Evolutionary conservation across 768 basidiomycete genomes (phyloP).

Genomic region (Phlebiopsis flavidoalba): DNA sequence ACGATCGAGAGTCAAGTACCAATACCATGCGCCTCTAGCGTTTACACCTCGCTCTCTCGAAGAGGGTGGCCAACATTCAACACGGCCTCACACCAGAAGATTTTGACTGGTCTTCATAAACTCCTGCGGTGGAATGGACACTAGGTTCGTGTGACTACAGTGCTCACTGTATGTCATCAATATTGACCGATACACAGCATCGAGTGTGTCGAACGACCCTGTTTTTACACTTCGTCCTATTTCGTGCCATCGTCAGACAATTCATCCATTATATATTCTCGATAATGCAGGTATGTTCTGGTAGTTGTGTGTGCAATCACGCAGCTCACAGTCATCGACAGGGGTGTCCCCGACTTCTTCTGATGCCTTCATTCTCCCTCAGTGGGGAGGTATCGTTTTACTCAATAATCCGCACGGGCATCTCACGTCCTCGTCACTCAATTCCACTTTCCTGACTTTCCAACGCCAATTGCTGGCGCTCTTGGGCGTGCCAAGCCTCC

Average conservation of each 20-base stretch:
- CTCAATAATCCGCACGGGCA: slow-evolving; percentile 48
- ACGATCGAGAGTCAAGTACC: slow-evolving; percentile 93
- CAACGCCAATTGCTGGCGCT: slow-evolving; percentile 68
- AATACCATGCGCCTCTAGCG: slow-evolving; percentile 85
- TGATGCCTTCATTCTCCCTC: slow-evolving; percentile 82
- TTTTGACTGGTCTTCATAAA: slow-evolving; percentile 91
- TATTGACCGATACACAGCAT: slow-evolving; percentile 47
- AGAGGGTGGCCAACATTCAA: slow-evolving; percentile 27
- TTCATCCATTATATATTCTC: slow-evolving; percentile 66
- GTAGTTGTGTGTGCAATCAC: neutral
- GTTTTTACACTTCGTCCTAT: slow-evolving; percentile 91
- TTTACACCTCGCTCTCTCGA: slow-evolving; percentile 52
- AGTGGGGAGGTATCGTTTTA: slow-evolving; percentile 89
- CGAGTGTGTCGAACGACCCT: slow-evolving; percentile 88
- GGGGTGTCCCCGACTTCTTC: slow-evolving; percentile 47
- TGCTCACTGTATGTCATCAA: neutral
- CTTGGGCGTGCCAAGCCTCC: slow-evolving; percentile 71
- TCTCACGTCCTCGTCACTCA: slow-evolving; percentile 41
- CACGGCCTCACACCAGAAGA: slow-evolving; percentile 75
- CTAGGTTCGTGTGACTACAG: slow-evolving; percentile 54
- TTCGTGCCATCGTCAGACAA: slow-evolving; percentile 71
- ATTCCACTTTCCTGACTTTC: slow-evolving; percentile 58
- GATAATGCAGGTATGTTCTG: slow-evolving; percentile 41
- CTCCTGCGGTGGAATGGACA: slow-evolving; percentile 93
- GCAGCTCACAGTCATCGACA: neutral